Evolutionary conservation across 306 rosid genomes (phyloP), one percentile per base, ranked within the genome.

Genomic region (Castanospermum australe): DNA sequence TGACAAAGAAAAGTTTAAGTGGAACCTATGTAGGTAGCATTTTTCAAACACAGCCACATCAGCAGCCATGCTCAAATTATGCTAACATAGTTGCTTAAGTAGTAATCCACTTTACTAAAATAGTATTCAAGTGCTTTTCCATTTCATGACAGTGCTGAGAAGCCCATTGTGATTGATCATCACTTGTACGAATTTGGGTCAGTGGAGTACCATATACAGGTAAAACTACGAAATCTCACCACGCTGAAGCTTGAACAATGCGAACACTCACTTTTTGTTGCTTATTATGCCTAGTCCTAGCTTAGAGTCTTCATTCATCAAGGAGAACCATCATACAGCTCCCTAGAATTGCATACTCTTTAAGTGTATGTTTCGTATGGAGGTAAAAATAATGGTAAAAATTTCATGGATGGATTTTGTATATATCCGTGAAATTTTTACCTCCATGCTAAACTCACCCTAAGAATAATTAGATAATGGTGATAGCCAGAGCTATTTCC

Each of bases 141-240:
- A 45, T 79, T 33, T 72, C 68, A 50, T 86, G 78, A 36, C 95
- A 92, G 98, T 60, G 80, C 89, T 14, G 91, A 91, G 83, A 90
- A 86, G 85, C 87, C 94, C 8, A 12, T 79, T 70, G 96, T 90
- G 83, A 81, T 90, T 75, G 97, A 95, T 76, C 95, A 92, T 79
- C 97, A 89, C 84, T 82, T 92, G 45, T 80, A 88, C 47, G 97
- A 92, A 86, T 88, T 90, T 78, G 99, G 98, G 41, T 90, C 92
- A 33, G 89, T 88, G 71, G 89, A 90, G 69, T 92, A 90, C 71
- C 97, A 86, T 76, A 81, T 91, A 82, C 90, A 84, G 98, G 99
- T 91, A 84, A 60, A 65, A 71, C 15, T n/a, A n/a, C n/a, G n/a
- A n/a, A n/a, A n/a, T 39, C 62, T 44, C 32, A 63, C 2, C 71